Conservation (phyloP, 2,329 filamentous ascomycete genomes). For the Penicillium sp. region DNA sequence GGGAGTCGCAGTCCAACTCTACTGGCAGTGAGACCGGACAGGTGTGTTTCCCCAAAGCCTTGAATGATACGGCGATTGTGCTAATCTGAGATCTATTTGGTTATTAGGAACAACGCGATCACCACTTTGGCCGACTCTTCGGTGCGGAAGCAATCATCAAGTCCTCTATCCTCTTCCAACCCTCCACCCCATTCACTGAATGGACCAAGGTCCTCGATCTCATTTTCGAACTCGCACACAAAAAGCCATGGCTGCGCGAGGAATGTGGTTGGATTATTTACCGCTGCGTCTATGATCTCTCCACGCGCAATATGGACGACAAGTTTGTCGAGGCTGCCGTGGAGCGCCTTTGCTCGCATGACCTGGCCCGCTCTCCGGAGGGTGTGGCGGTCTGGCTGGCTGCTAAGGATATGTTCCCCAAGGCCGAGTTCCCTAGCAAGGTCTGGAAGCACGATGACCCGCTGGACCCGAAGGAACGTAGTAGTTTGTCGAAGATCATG, state of each 20-base stretch:
- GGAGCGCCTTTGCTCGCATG: conserved; percentile 65
- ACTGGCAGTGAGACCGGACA: conserved; percentile 60
- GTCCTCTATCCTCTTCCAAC: conserved; percentile 71
- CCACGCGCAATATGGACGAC: conserved; percentile 42
- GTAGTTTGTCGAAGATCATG: conserved; percentile 74
- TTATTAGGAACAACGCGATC: conserved; percentile 81
- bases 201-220: conserved; percentile 70
- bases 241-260: conserved; percentile 87
- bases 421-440: conserved; percentile 68
- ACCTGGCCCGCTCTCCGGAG: conserved; percentile 80
- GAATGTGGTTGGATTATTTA: conserved; percentile 85
- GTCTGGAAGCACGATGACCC: conserved; percentile 78
- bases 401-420: conserved; percentile 67
- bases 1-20: conserved; percentile 59
- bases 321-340: conserved; percentile 68
- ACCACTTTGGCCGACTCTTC: conserved; percentile 84
- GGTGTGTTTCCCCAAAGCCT: conserved; percentile 44
- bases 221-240: conserved; percentile 74
- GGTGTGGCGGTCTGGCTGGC: conserved; percentile 88
- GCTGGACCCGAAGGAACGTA: conserved; percentile 70
- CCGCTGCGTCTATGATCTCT: conserved; percentile 68
- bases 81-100: conserved; percentile 59
- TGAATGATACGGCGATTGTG: conserved; percentile 8
- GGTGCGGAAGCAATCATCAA: conserved; percentile 85
- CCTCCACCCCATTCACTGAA: conserved; percentile 58